Evolutionary conservation across 495 filamentous ascomycete genomes (phyloP), one percentile per base, ranked within the genome.

Genomic region (Elaphomyces granulatus): DNA sequence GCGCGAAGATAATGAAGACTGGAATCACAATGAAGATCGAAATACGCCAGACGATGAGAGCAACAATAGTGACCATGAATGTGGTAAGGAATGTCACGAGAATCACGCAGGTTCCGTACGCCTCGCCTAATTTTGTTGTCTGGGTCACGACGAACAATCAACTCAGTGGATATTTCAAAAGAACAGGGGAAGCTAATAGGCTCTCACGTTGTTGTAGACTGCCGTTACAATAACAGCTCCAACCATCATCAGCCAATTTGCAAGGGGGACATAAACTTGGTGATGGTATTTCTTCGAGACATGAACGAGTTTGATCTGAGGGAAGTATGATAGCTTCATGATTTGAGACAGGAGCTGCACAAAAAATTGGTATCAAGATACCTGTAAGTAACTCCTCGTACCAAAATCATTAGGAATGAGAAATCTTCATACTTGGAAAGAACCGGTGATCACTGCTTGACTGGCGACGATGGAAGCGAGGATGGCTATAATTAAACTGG

Each of bases 21-120:
- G 71, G 34, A 15, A 79, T 38, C 15, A 85, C 72, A 8, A 81
- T 42, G 20, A 60, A 57, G 2, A 70, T 56, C 15, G 71, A 65
- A 18, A 79, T 46, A 8, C 68, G 67, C 80, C 80, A 85, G 18
- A 81, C 75, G 19, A 83, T 59, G 3, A 83, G 60, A 2, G 77
- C 74, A 3, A 78, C 75, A 1, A 85, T 58, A 0, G 77, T 67
- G 1, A 82, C 74, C 65, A 85, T 72, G 49, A 64, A 74, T 0
- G 80, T 84, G 26, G 77, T 77, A 51, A 84, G 78, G 49, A 83
- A 82, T 3, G 80, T 81, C 10, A 83, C 80, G 32, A 80, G 68
- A 38, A 82, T 79, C 45, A 84, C 80, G 42, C 80, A 85, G 4
- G 80, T 74, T 19, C 68, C 74, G 46, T 73, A 68, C 6, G 72